A percentile compares a stretch with the other conserved stretches of the same genome.
Evolutionary conservation across 2,329 filamentous ascomycete genomes (phyloP).

Genomic region (Cladophialophora yegresii): DNA sequence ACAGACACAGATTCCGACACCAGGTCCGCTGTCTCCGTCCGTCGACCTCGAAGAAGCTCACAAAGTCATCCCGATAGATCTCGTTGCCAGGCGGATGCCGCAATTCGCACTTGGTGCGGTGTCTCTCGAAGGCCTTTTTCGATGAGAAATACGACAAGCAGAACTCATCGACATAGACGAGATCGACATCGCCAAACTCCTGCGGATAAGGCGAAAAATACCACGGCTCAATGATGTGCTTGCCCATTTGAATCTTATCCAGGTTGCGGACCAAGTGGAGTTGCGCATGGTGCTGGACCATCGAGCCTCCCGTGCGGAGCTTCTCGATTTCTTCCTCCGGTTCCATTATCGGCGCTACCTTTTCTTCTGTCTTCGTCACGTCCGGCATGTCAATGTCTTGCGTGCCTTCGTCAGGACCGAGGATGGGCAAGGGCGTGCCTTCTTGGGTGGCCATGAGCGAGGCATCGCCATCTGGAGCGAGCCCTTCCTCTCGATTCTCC

Average conservation of each 20-base stretch:
- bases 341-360: conserved; percentile 34
- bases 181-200: conserved; percentile 80
- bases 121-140: conserved; percentile 76
- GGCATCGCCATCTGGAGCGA: conserved; percentile 35
- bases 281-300: conserved; percentile 98
- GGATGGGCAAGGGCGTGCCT: conserved; percentile 44
- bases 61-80: conserved; percentile 87
- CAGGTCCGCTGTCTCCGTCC: conserved; percentile 97
- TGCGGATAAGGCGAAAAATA: conserved; percentile 98
- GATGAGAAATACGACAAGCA: conserved; percentile 90
- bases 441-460: conserved; percentile 41
- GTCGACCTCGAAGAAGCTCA: conserved; percentile 97
- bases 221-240: conserved; percentile 91
- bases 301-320: conserved; percentile 87
- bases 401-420: conserved; percentile 36
- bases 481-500: conserved; percentile 56
- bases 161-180: conserved; percentile 97
- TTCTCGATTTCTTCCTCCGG: conserved; percentile 81
- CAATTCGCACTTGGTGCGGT: conserved; percentile 85
- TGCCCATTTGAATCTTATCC: conserved; percentile 89
- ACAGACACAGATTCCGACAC: conserved; percentile 92
- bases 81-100: conserved; percentile 96
- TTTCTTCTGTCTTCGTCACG: conserved; percentile 44
- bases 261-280: conserved; percentile 95
- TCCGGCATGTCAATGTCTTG: conserved; percentile 49